Base-by-base conservation (phyloP, 2,329 filamentous ascomycete genomes). In the Pseudogymnoascus sp. region DNA sequence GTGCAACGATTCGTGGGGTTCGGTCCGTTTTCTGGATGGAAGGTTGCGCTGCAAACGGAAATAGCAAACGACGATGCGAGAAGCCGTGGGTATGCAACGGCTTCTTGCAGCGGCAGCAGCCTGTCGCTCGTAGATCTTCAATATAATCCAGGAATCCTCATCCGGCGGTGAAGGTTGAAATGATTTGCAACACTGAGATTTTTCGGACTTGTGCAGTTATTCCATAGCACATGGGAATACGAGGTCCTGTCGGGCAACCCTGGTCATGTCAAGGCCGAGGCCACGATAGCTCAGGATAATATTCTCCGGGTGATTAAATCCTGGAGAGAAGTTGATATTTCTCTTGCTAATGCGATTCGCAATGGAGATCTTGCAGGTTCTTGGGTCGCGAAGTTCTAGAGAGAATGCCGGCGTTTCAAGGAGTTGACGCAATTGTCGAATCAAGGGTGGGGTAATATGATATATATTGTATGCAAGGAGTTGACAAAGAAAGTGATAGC, bases 91-190 rank as follows among this genome's bases (percentile, higher is more conserved):
- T 17, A 17, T 31, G 26, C 47, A 53, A 53, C 47, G 47, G 47
- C 47, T 53, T 53, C 23, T 53, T 53, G 47, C 23, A 53, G 47
- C 23, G 31, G 47, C 26, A 5, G 26, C 26, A 17, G 15, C 23
- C 26, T 11, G 26, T 31, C 10, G 47, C 47, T 53, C 26, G 47
- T 53, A 11, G 47, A 53, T 53, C 47, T 17, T 53, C 47, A 53
- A 53, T 53, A 53, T 53, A 31, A 53, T 31, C 47, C 47, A 53
- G n/a, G 26, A 53, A 53, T 31, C 47, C 23, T 53, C 47, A 53
- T 53, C 47, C 47, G 47, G 47, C n/a, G 47, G 8, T 53, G 26
- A 31, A 53, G 7, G 15, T 53, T 15, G 13, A 31, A 17, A 17
- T 53, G 23, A 31, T 28, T 53, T 31, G 26, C 47, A 21, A 53